phyloP scores from a whole-genome alignment of 169 alveolate species.

The Cryptosporidium felis region DNA sequence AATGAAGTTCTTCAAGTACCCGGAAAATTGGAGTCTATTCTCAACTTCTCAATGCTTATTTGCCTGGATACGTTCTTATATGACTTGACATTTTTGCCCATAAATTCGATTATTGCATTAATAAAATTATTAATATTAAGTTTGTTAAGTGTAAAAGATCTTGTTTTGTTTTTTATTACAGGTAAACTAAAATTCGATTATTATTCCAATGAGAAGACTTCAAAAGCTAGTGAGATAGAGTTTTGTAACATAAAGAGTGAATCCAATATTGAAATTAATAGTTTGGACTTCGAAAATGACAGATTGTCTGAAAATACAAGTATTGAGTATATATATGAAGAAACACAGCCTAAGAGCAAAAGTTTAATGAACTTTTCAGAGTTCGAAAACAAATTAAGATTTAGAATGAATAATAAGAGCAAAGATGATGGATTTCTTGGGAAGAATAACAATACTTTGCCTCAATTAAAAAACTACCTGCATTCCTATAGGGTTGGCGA shows the following conservation, averaged over 20 bases:
- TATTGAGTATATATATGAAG: constrained; percentile 43
- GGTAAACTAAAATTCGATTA: not conserved
- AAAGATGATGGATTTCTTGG: constrained; percentile 51
- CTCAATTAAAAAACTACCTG: constrained; percentile 20
- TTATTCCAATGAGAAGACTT: not conserved
- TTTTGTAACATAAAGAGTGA: not conserved
- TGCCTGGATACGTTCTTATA: constrained; percentile 77
- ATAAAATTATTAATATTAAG: constrained; percentile 2
- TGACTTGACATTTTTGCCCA: constrained; percentile 78
- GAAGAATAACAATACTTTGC: constrained; percentile 21
- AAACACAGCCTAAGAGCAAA: constrained; percentile 36
- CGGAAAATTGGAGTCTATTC: constrained; percentile 43
- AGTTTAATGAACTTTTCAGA: constrained; percentile 26
- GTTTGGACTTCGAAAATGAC: not conserved
- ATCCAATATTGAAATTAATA: not conserved
- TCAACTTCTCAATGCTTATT: constrained; percentile 71
- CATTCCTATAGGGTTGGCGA: constrained; percentile 38
- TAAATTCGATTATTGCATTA: constrained; percentile 52
- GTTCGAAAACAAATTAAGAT: not conserved
- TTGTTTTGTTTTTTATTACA: not conserved
- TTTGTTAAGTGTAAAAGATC: not conserved
- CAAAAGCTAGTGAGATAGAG: not conserved
- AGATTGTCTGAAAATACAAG: constrained; percentile 5
- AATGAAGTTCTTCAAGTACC: constrained; percentile 67
- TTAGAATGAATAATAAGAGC: not conserved